Evolutionary conservation across 1,284 basidiomycete species (phyloP), one percentile per base, ranked within the genome.

Genomic region (Schizophyllum commune): DNA sequence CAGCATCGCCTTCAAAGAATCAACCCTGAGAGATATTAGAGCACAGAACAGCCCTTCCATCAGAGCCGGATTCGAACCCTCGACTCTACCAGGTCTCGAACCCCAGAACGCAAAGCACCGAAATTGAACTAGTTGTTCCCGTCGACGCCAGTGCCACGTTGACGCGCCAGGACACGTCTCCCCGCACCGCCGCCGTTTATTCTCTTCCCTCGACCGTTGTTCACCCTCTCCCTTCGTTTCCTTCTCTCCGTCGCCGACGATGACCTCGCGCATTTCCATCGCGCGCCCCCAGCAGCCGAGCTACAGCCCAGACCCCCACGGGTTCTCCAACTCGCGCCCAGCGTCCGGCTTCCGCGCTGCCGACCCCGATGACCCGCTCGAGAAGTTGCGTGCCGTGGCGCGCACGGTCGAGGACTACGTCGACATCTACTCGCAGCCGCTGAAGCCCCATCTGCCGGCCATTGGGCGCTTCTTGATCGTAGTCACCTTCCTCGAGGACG

Each of bases 391-490:
- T 68, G 82, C 83, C 11, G 80, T 88, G 68, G 89, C 88, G 69
- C 85, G 84, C 72, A 85, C 89, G 73, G 83, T 94, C 63, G 97
- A 99, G 78, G 97, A 99, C 76, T 79, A 88, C 66, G 85, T 98
- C 71, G 97, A 98, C 74, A 88, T 91, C 66, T 91, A 92, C 77
- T 88, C 94, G 6, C 94, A 98, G 72, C 96, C 97, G 32, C 82
- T 98, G 76, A 90, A 91, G 74, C 97, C 97, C 58, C 90, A 96
- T 74, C 83, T 99, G 69, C 96, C 97, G 32, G 89, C 94, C 58
- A 88, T 98, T 72, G 97, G 95, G 64, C 85, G 97, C 66, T 98
- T 98, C 77, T 78, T 99, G 66, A 99, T 99, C 74, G 94, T 99
- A 60, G 94, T 97, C 54, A 99, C 96, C 5, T 99, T 99, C 79